Evolutionary conservation across 257 asterid genomes (phyloP).

Genomic region (Nyctanthes arbortristis): DNA sequence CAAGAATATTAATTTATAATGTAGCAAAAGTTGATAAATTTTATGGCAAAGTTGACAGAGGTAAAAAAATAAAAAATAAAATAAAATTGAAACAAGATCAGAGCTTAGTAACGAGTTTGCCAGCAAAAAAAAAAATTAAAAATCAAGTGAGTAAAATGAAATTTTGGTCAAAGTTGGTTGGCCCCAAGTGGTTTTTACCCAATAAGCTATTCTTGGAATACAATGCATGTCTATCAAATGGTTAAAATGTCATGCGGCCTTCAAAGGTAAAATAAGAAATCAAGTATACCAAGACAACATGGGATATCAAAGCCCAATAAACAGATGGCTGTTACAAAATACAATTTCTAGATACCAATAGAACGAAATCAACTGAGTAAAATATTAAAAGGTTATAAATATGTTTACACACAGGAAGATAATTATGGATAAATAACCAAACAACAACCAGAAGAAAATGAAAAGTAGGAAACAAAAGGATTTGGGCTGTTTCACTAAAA

Average conservation of each 20-base stretch:
- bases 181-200: not conserved
- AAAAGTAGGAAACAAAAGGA: conserved; percentile 23
- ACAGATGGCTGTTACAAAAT: not conserved
- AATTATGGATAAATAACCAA: not conserved
- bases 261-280: not conserved
- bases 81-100: not conserved
- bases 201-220: not conserved
- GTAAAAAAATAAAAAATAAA: not conserved
- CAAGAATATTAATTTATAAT: not conserved
- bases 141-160: not conserved
- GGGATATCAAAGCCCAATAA: not conserved
- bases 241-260: not conserved
- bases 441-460: not conserved
- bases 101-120: too few relatives aligned
- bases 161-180: not conserved
- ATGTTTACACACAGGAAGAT: conserved; percentile 17
- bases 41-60: not conserved
- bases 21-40: not conserved
- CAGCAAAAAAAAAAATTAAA: not conserved
- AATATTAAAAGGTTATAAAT: not conserved
- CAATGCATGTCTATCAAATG: not conserved
- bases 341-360: not conserved
- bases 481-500: conserved; percentile 29
- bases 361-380: not conserved
- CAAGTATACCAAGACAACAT: not conserved